Percentiles rank a stretch among this genome's conserved stretches.
Conservation (phyloP, 2,329 filamentous ascomycete species). For the Trichoderma sp. region DNA sequence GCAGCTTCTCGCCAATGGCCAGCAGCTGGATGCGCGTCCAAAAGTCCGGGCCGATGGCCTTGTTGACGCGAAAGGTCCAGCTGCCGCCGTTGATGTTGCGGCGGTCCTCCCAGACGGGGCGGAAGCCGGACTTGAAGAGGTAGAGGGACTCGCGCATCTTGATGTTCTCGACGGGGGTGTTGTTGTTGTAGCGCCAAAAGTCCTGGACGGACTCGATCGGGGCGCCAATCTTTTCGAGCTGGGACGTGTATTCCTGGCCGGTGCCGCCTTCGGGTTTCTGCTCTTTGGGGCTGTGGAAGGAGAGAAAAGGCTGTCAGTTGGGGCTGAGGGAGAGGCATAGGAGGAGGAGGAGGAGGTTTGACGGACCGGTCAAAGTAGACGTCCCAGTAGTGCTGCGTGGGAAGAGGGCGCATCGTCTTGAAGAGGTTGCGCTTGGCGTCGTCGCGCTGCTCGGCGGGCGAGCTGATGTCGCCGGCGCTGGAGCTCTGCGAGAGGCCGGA, state of each 20-base stretch:
- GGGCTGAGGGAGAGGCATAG: neutral
- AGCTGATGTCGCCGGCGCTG: conserved; percentile 61
- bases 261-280: conserved; percentile 46
- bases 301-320: neutral
- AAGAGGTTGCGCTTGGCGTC: conserved; percentile 83
- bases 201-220: conserved; percentile 81
- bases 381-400: conserved; percentile 79
- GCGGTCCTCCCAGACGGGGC: conserved; percentile 80
- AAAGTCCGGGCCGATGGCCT: conserved; percentile 69
- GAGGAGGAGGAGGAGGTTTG: neutral
- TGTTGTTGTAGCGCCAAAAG: conserved; percentile 82
- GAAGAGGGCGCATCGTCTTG: conserved; percentile 70
- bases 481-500: conserved; percentile 63
- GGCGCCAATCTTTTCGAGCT: conserved; percentile 63
- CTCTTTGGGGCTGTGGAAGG: conserved; percentile 3
- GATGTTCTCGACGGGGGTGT: conserved; percentile 74
- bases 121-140: conserved; percentile 77
- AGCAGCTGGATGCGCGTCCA: conserved; percentile 82
- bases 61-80: conserved; percentile 90
- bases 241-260: conserved; percentile 52
- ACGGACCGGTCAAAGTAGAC: conserved; percentile 65
- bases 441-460: conserved; percentile 73
- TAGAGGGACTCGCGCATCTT: conserved; percentile 78
- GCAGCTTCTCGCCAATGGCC: conserved; percentile 80
- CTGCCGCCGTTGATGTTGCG: conserved; percentile 83